phyloP scores from a whole-genome alignment of 1,139 yeast genomes.

The Geotrichum carabidarum region DNA sequence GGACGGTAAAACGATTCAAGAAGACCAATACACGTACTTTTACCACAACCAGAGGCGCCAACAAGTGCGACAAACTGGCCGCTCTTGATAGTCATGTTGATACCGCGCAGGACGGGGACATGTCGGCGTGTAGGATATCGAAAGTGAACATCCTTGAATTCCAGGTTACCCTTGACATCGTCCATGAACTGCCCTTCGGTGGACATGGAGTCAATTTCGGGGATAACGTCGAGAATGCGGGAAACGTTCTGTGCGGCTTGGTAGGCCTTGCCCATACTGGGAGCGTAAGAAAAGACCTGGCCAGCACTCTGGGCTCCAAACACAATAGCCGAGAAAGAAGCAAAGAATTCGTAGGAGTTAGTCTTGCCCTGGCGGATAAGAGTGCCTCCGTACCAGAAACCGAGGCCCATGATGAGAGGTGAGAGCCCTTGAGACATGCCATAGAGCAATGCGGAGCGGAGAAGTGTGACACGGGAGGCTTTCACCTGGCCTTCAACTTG shows the following conservation, averaged over 20 bases:
- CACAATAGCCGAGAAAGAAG: slow-evolving; percentile 48
- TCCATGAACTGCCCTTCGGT: slow-evolving; percentile 46
- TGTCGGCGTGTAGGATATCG: slow-evolving; percentile 81
- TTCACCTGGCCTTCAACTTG: slow-evolving; percentile 33
- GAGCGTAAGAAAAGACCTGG: slow-evolving; percentile 82
- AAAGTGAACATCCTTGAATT: slow-evolving; percentile 63
- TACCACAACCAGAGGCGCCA: slow-evolving; percentile 95
- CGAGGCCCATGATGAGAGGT: slow-evolving; percentile 39
- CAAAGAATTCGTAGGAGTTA: slow-evolving; percentile 33
- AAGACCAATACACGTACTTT: slow-evolving; percentile 83
- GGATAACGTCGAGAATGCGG: slow-evolving; percentile 63
- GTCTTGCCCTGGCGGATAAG: slow-evolving; percentile 30
- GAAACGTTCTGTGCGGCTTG: slow-evolving; percentile 73
- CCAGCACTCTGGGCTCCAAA: slow-evolving; percentile 84
- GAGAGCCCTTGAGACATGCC: slow-evolving; percentile 38
- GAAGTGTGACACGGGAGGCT: slow-evolving; percentile 31
- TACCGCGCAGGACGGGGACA: slow-evolving; percentile 58
- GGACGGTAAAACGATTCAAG: slow-evolving; percentile 79
- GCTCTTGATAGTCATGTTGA: slow-evolving; percentile 59
- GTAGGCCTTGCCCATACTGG: slow-evolving; percentile 51
- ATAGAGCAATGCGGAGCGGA: slow-evolving; percentile 33
- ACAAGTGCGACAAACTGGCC: slow-evolving; percentile 92
- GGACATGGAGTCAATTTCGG: slow-evolving; percentile 51
- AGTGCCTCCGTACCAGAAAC: slow-evolving; percentile 41
- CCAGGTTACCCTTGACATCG: slow-evolving; percentile 50